Conservation (phyloP, 78 protist genomes). For the Dictyostelium firmibasis region DNA sequence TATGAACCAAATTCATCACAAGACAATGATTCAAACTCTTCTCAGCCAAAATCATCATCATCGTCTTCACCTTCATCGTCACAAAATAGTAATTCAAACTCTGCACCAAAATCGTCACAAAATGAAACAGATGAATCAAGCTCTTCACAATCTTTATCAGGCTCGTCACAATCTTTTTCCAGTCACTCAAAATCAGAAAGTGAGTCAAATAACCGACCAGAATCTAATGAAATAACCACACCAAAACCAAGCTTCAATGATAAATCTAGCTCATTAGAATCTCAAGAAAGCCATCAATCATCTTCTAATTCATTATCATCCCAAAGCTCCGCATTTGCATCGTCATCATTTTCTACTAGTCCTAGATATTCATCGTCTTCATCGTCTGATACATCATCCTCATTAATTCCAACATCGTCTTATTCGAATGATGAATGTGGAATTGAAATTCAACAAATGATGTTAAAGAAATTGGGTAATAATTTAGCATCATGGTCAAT, state of each 20-base stretch:
- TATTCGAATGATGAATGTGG: constrained; percentile 23
- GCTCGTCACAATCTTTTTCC: background rate
- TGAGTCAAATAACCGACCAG: background rate
- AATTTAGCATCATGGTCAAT: constrained; percentile 3
- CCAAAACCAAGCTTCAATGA: too few relatives aligned
- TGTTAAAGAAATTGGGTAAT: background rate
- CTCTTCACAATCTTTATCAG: background rate
- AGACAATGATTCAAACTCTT: too few relatives aligned
- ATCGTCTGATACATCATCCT: background rate
- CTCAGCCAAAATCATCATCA: too few relatives aligned
- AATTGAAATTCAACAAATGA: background rate
- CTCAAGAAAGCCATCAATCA: background rate
- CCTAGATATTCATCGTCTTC: background rate
- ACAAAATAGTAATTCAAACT: too few relatives aligned
- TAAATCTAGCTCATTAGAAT: background rate
- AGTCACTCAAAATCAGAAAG: too few relatives aligned
- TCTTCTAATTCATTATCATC: background rate
- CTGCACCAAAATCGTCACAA: background rate
- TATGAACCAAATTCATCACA: too few relatives aligned
- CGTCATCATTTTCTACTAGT: background rate
- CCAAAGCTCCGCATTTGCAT: background rate
- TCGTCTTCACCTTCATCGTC: too few relatives aligned
- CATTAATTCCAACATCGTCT: background rate
- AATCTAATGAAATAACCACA: background rate
- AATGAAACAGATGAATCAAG: too few relatives aligned